Percentiles rank a stretch among this genome's conserved stretches.
These are phyloP conservation scores for Kuraishia molischiana DNA, from an alignment of 805 yeast genomes.

Conservation along the genomic window DNA sequence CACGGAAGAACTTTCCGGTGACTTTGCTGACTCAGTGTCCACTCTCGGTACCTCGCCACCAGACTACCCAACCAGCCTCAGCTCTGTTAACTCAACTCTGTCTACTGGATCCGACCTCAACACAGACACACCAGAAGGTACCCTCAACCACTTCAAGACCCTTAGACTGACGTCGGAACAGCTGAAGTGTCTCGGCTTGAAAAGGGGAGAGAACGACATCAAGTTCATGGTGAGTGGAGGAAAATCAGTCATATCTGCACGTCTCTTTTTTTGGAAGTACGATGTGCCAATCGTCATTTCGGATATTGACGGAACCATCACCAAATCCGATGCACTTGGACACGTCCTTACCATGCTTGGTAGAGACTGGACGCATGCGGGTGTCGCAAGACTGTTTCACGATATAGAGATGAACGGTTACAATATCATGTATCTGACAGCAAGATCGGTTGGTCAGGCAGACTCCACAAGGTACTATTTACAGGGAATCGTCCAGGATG, in stretches of 20 bases:
- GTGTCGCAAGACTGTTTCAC: conserved; percentile 86
- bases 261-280: conserved; percentile 75
- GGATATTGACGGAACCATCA: conserved; percentile 96
- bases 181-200: conserved; percentile 59
- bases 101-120: conserved; percentile 2
- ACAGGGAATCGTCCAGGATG: conserved; percentile 68
- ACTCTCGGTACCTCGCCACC: neutral
- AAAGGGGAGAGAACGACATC: conserved; percentile 71
- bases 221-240: conserved; percentile 78
- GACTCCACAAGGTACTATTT: conserved; percentile 84
- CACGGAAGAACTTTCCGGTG: conserved; percentile 9
- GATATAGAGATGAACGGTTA: conserved; percentile 86
- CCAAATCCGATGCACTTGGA: conserved; percentile 95
- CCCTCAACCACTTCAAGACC: conserved; percentile 59
- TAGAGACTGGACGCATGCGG: conserved; percentile 95
- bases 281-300: conserved; percentile 87
- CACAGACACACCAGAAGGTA: conserved; percentile 1
- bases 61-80: neutral
- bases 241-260: conserved; percentile 63
- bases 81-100: neutral
- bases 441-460: conserved; percentile 92
- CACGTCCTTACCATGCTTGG: conserved; percentile 92
- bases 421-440: conserved; percentile 87
- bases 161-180: conserved; percentile 88
- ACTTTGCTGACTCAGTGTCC: conserved; percentile 2